Evolutionary conservation across 2,329 filamentous ascomycete species (phyloP).

Genomic region (Clonostachys solani): DNA sequence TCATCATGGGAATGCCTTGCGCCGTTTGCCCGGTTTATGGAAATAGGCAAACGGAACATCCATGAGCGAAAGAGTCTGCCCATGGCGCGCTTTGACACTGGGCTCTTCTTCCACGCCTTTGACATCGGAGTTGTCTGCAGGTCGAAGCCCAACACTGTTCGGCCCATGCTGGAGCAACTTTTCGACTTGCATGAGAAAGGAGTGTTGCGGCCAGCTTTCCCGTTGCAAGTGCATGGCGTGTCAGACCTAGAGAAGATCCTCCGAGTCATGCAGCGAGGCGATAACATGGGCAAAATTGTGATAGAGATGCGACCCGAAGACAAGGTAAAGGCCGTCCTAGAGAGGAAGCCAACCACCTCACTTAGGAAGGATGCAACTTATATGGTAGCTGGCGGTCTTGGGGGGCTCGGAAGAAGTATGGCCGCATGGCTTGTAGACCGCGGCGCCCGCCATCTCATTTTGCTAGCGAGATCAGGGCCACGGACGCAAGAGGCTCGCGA

Average conservation of each 20-base stretch:
- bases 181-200: slow-evolving; percentile 1
- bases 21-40: slow-evolving; percentile 20
- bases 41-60: slow-evolving; percentile 20
- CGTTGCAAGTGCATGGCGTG: slow-evolving; percentile 3
- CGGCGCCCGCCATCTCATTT: slow-evolving; percentile 16
- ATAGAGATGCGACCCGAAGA: slow-evolving; percentile 10
- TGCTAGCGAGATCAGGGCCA: slow-evolving; percentile 16
- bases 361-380: slow-evolving; percentile 6
- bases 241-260: slow-evolving; percentile 9
- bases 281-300: slow-evolving; percentile 10
- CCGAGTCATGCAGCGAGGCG: slow-evolving; percentile 9
- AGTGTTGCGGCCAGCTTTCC: slow-evolving; percentile 4
- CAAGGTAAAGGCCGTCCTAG: neutral
- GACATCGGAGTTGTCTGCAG: slow-evolving; percentile 1
- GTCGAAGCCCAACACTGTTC: neutral
- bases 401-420: slow-evolving; percentile 10
- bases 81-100: slow-evolving; percentile 18
- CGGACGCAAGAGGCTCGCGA: slow-evolving; percentile 7
- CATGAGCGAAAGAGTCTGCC: slow-evolving; percentile 18
- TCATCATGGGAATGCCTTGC: slow-evolving; percentile 24
- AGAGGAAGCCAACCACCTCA: no score
- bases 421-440: slow-evolving; percentile 5
- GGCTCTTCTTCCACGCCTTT: neutral
- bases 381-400: slow-evolving; percentile 11
- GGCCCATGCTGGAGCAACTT: slow-evolving; percentile 1